Conservation (phyloP, 148 eudicot genomes). For the Chenopodium quinoa region DNA sequence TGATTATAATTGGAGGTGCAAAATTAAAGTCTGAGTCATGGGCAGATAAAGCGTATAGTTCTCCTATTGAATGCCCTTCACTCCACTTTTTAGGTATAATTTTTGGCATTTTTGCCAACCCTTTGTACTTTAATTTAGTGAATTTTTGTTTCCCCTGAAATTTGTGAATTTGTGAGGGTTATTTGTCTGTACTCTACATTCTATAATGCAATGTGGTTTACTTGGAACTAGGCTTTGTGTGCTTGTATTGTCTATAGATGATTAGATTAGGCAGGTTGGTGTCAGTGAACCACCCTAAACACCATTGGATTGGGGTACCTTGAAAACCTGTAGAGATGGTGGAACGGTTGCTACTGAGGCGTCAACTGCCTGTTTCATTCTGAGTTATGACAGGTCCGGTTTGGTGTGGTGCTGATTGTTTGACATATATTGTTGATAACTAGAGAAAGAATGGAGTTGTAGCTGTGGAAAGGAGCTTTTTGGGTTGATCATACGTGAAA, state of each 20-base stretch:
- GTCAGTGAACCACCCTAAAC: background rate
- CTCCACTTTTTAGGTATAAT: constrained; percentile 81
- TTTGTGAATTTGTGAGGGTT: background rate
- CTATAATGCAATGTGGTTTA: background rate
- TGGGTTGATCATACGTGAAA: background rate
- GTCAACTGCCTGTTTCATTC: background rate
- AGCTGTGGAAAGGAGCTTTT: background rate
- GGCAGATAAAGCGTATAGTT: constrained; percentile 62
- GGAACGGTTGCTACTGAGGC: background rate
- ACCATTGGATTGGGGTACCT: background rate
- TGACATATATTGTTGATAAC: background rate
- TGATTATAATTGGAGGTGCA: constrained; percentile 73
- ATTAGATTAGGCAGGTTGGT: background rate
- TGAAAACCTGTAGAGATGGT: background rate
- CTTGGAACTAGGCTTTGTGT: background rate
- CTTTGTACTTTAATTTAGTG: background rate
- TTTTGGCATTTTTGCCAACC: background rate
- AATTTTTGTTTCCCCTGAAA: background rate
- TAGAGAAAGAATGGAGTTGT: background rate
- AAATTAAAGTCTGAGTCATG: constrained; percentile 43
- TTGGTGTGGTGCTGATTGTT: background rate
- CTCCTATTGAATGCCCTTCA: constrained; percentile 55
- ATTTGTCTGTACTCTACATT: background rate
- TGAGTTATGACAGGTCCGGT: background rate
- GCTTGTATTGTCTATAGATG: background rate